Conservation (phyloP, 2,329 filamentous ascomycete species). For the Cyphellophora europaea region DNA sequence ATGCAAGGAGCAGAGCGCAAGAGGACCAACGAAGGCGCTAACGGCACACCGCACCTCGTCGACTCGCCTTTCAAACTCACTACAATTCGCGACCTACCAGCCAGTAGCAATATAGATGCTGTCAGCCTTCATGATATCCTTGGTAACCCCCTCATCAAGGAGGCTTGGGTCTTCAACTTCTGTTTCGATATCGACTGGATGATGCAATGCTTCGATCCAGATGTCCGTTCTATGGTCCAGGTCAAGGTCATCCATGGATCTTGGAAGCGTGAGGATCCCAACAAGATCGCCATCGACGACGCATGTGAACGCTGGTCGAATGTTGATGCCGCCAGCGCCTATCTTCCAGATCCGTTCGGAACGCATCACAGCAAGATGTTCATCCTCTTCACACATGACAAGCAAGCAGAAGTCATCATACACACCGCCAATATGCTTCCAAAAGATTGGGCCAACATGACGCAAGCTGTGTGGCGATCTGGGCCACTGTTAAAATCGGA, state of each 20-base stretch:
- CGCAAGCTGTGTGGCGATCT: conserved; percentile 72
- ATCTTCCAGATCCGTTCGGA: conserved; percentile 74
- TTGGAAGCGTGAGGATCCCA: conserved; percentile 58
- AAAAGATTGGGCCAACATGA: conserved; percentile 82
- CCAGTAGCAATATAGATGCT: conserved; percentile 54
- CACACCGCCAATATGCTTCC: conserved; percentile 89
- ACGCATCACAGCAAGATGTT: conserved; percentile 87
- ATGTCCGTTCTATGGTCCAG: conserved; percentile 42
- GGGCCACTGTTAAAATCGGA: conserved; percentile 51
- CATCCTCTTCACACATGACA: conserved; percentile 68
- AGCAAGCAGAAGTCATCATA: conserved; percentile 67
- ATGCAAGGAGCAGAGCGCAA: no score
- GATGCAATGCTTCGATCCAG: conserved; percentile 49
- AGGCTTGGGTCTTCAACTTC: conserved; percentile 51
- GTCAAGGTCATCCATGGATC: conserved; percentile 56
- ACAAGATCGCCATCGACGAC: conserved; percentile 47
- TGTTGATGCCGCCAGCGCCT: conserved; percentile 61
- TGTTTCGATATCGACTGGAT: conserved; percentile 50
- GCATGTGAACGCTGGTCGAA: conserved; percentile 55
- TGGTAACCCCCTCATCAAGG: conserved; percentile 61
- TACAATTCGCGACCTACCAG: conserved; percentile 54
- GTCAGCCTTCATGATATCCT: conserved; percentile 59
- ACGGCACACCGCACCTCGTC: conserved; percentile 44
- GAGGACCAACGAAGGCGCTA: no score
- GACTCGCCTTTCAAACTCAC: conserved; percentile 65